Conservation (phyloP, 768 basidiomycete genomes). For the Tephrocybe sp. region DNA sequence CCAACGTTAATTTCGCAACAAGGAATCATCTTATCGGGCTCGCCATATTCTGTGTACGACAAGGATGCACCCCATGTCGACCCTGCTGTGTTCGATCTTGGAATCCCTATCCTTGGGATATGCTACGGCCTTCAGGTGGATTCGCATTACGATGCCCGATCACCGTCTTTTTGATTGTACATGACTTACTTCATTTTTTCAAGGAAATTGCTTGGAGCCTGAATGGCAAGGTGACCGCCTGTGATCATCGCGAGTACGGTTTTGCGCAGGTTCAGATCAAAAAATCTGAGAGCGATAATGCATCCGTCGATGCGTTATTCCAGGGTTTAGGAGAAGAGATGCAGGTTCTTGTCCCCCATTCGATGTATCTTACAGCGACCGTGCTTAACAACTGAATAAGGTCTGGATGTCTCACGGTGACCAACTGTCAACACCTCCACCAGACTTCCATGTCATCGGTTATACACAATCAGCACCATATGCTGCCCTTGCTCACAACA, state of each 20-base stretch:
- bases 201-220: slow-evolving; percentile 94
- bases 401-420: slow-evolving; percentile 99
- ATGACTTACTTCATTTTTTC: neutral
- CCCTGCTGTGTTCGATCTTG: slow-evolving; percentile 83
- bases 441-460: slow-evolving; percentile 86
- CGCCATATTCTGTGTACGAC: slow-evolving; percentile 98
- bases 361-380: neutral
- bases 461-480: slow-evolving; percentile 85
- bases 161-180: neutral
- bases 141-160: neutral
- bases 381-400: slow-evolving; percentile 38
- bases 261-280: slow-evolving; percentile 79
- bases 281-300: slow-evolving; percentile 51
- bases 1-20: slow-evolving; percentile 8
- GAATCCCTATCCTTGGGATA: slow-evolving; percentile 92
- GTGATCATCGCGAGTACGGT: slow-evolving; percentile 94
- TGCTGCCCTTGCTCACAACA: slow-evolving; percentile 90
- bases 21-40: slow-evolving; percentile 96
- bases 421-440: slow-evolving; percentile 79
- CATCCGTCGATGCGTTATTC: slow-evolving; percentile 74
- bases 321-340: slow-evolving; percentile 85
- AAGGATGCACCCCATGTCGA: slow-evolving; percentile 91
- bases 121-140: slow-evolving; percentile 94
- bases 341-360: slow-evolving; percentile 58
- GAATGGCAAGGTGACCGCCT: slow-evolving; percentile 81